These are phyloP conservation scores for Lasiosphaeris hirsuta DNA, from an alignment of 495 filamentous ascomycete genomes.

Conservation along the genomic window DNA sequence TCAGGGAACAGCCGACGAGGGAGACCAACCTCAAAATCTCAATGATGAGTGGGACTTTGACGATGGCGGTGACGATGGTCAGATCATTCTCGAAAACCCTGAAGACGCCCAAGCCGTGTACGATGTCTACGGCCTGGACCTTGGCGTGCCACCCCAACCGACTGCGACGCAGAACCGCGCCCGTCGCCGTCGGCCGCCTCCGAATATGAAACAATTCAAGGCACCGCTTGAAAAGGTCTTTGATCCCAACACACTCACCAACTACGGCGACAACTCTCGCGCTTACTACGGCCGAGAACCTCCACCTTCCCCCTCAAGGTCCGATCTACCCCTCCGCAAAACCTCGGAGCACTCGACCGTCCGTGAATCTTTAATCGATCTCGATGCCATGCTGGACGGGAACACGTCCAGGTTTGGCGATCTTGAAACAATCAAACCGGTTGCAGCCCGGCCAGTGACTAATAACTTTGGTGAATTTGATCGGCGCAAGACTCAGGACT, in stretches of 20 bases:
- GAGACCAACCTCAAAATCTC: neutral
- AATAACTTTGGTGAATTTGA: neutral
- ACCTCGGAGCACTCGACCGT: slow-evolving; percentile 8
- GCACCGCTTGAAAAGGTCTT: slow-evolving; percentile 16
- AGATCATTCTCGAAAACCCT: slow-evolving; percentile 4
- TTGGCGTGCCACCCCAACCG: neutral
- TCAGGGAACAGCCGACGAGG: slow-evolving; percentile 7
- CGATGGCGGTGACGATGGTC: slow-evolving; percentile 2
- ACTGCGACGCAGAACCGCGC: neutral
- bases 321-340: slow-evolving; percentile 13
- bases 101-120: slow-evolving; percentile 9
- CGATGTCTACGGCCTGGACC: slow-evolving; percentile 9
- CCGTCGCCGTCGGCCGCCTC: slow-evolving; percentile 6
- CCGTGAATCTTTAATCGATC: slow-evolving; percentile 15
- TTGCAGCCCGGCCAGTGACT: neutral
- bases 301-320: neutral
- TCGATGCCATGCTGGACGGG: slow-evolving; percentile 9
- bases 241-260: slow-evolving; percentile 17
- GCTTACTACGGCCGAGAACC: slow-evolving; percentile 10
- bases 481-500: slow-evolving; percentile 12
- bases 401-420: slow-evolving; percentile 2
- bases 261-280: slow-evolving; percentile 14
- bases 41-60: slow-evolving; percentile 11
- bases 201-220: slow-evolving; percentile 13
- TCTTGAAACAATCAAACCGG: slow-evolving; percentile 13